Conservation (phyloP, 2,329 filamentous ascomycete species). For the Zarea fungicola region DNA sequence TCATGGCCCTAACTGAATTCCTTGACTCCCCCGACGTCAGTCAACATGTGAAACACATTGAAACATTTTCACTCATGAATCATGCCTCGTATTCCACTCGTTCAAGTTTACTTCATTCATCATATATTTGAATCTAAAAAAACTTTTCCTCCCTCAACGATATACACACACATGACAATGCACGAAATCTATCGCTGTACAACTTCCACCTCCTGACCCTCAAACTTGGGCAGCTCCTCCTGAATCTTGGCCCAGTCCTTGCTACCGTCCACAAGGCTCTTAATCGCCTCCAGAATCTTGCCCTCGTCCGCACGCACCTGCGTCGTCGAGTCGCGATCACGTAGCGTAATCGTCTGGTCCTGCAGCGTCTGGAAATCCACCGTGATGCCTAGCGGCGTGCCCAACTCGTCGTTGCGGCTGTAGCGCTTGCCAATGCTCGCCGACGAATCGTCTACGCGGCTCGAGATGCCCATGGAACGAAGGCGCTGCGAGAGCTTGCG, state of each 20-base stretch:
- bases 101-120: constrained; percentile 1
- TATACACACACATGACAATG: not conserved
- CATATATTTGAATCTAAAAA: constrained; percentile 14
- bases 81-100: not conserved
- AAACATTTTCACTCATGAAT: not conserved
- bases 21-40: no score
- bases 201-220: constrained; percentile 62
- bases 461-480: constrained; percentile 71
- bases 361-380: constrained; percentile 94
- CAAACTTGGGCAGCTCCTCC: constrained; percentile 75
- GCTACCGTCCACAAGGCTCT: constrained; percentile 41
- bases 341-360: constrained; percentile 78
- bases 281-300: constrained; percentile 71
- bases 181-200: constrained; percentile 24
- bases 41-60: no score
- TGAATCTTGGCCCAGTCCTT: constrained; percentile 66
- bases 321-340: constrained; percentile 84
- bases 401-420: constrained; percentile 89
- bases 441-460: constrained; percentile 81
- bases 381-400: constrained; percentile 89
- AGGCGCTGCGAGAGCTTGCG: constrained; percentile 69
- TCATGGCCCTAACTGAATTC: no score
- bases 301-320: constrained; percentile 83
- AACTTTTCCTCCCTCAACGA: not conserved
- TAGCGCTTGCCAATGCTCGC: constrained; percentile 94